Evolutionary conservation across 1,284 basidiomycete species (phyloP), one percentile per base, ranked within the genome.

Genomic region (Ceratobasidium sp.): DNA sequence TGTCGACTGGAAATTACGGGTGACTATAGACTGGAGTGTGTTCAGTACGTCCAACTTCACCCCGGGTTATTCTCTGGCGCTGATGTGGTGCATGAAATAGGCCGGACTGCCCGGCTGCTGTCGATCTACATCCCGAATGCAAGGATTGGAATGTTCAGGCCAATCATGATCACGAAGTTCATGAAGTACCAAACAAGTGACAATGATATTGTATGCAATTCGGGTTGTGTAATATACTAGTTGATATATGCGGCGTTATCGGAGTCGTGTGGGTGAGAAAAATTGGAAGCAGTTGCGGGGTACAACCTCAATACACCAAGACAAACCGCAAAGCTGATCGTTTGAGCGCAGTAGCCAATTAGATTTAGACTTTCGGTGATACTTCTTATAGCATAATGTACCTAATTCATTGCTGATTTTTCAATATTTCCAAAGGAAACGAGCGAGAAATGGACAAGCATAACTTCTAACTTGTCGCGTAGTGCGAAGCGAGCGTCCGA

Each of bases 141-240:
- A 39, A 53, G 9, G 66, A 68, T 15, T 68, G 66, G 66, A 68
- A 68, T 26, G 33, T 28, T 2, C 66, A 46, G 18, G 66, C 26
- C 1, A n/a, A 40, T n/a, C 66, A 68, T n/a, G 51, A 55, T n/a
- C 66, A 68, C 23, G 66, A 55, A n/a, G 66, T 68, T 4, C 49
- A 18, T 33, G 3, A 51, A 23, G 66, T 68, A n/a, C 18, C 9
- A 9, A 68, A 68, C 66, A 68, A 28, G 28, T 68, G 44, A 46
- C 20, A 51, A 33, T 4, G 33, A 33, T 33, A 4, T 33, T 33
- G 33, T 33, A 33, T 33, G 4, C 4, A 33, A 33, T 4, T 33
- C 4, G 33, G 33, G 33, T 33, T 33, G 33, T 33, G 33, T 33
- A 4, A 33, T 33, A 33, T 33, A 33, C 33, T 33, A 33, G 33